Evolutionary conservation across 768 basidiomycete species (phyloP), one percentile per base, ranked within the genome.

Genomic region (Lentinula sp.): DNA sequence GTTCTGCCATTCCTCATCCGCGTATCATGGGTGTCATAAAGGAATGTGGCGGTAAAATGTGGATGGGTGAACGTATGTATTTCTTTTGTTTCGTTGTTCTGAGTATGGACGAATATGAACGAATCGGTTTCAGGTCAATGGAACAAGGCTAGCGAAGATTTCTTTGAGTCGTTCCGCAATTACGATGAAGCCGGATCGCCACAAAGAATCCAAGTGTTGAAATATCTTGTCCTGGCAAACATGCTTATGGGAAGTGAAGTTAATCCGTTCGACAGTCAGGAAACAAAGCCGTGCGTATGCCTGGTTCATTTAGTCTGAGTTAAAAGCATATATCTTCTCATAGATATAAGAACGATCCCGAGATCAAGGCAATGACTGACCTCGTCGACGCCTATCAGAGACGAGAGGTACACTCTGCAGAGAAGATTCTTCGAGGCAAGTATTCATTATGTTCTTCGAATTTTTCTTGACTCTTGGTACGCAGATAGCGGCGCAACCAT

Each of bases 1-100:
- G 93, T 23, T 95, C 93, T 7, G 97, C 97, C 9, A 98, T 99
- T 63, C 95, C 97, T 15, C 97, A 98, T 76, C 97, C 97, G 9
- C 85, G 94, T 35, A 98, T 98, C 69, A 95, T 98, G 90, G 97
- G 96, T 46, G 93, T 98, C 56, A 98, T 99, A 76, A 93, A 95
- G 70, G 97, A 99, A 73, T 98, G 96, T 66, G 97, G 97, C 15
- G 97, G 97, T 2, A 99, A 99, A 76, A 99, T 99, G 97, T 98
- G 97, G 95, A 98, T 99, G 97, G 94, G 93, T 61, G 97, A 98
- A 81, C 91, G 96, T 90, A 73, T 68, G 87, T 67, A 4, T 48
- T 28, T 2, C 1, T 3, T 28, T 28, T 28, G 20, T 20, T 20
- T 49, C 50, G 52, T 36, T 7, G 23, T 7, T 41, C 41, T 43